Evolutionary conservation across 169 alveolate genomes (phyloP).

Genomic region (Theileria parva): DNA sequence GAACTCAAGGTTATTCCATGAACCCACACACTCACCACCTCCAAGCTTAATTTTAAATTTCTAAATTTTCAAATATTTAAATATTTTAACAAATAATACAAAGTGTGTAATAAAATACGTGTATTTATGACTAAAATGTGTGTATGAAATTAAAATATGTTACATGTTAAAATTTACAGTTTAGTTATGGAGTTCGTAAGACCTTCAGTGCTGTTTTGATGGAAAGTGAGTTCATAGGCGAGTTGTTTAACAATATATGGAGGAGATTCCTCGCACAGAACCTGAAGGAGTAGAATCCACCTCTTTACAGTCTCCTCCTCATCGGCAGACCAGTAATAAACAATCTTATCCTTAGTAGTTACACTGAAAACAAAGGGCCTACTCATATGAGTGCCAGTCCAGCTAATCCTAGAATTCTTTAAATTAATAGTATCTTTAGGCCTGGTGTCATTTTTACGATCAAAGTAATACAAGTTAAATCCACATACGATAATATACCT

Average conservation of each 20-base stretch:
- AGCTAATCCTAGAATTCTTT: slow-evolving; percentile 48
- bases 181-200: neutral
- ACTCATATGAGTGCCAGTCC: slow-evolving; percentile 73
- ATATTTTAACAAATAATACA: neutral
- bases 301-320: slow-evolving; percentile 51
- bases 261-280: slow-evolving; percentile 52
- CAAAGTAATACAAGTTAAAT: slow-evolving; percentile 44
- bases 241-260: slow-evolving; percentile 38
- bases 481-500: slow-evolving; percentile 57
- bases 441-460: slow-evolving; percentile 37
- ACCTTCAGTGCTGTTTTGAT: slow-evolving; percentile 13
- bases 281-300: slow-evolving; percentile 68
- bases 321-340: slow-evolving; percentile 56
- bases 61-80: neutral
- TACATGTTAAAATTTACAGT: slow-evolving; percentile 1
- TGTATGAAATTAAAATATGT: neutral
- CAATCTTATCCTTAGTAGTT: slow-evolving; percentile 41
- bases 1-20: slow-evolving; percentile 49
- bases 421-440: slow-evolving; percentile 57
- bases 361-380: slow-evolving; percentile 58
- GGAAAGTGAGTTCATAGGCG: slow-evolving; percentile 47
- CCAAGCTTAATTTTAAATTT: neutral
- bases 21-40: neutral
- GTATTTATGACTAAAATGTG: neutral
- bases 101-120: neutral